A percentile compares a stretch with the other conserved stretches of the same genome.
Conservation (phyloP, 2,329 filamentous ascomycete genomes). For the Xylaria multiplex region DNA sequence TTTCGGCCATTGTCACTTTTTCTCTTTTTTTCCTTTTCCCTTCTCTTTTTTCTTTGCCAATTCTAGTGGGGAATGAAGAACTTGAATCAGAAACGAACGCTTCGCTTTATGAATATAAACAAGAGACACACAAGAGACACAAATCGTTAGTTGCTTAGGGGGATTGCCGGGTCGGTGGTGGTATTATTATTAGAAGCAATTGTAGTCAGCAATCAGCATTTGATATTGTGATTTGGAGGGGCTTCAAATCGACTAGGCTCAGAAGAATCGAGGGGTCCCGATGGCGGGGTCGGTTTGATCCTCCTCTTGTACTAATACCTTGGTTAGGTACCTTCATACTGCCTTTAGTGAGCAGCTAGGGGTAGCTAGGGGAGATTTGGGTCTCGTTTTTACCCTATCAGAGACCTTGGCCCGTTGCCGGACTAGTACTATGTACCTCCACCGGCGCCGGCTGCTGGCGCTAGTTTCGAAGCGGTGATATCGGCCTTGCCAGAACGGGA, state of each 20-base stretch:
- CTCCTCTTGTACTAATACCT: slow-evolving; percentile 7
- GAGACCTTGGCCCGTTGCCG: slow-evolving; percentile 6
- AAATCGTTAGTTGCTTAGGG: background rate
- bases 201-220: slow-evolving; percentile 35
- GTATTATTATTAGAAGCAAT: slow-evolving; percentile 26
- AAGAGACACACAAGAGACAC: background rate
- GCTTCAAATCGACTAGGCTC: background rate
- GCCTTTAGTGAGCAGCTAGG: background rate
- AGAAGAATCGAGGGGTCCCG: slow-evolving; percentile 22
- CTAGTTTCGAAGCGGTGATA: slow-evolving; percentile 29
- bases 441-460: slow-evolving; percentile 17
- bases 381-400: slow-evolving; percentile 25
- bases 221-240: slow-evolving; percentile 30
- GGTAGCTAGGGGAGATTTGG: slow-evolving; percentile 18
- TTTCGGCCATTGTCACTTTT: slow-evolving; percentile 56
- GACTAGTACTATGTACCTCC: background rate
- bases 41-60: background rate
- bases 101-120: slow-evolving; percentile 4
- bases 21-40: background rate
- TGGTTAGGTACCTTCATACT: background rate
- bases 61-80: too few species aligned
- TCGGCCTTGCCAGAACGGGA: slow-evolving; percentile 37
- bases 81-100: too few species aligned
- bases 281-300: slow-evolving; percentile 35
- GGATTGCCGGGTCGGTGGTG: background rate